Evolutionary conservation across 2,329 filamentous ascomycete species (phyloP), one percentile per base, ranked within the genome.

Genomic region (Podosphaera xanthii): DNA sequence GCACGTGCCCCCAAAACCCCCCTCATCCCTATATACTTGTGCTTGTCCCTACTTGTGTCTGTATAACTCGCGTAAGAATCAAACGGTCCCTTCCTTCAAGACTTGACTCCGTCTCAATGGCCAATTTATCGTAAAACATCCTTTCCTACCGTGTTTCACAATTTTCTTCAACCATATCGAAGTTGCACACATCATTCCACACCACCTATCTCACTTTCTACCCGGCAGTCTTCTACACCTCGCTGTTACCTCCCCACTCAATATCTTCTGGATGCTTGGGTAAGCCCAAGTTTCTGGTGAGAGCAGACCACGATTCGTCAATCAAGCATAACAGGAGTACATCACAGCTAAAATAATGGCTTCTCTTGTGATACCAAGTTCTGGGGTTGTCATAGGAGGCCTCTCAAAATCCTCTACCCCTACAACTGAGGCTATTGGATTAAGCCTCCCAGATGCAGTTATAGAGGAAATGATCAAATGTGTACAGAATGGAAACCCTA

Each of bases 381-480:
- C 72, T 64, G 80, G 80, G 70, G 71, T 83, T 69, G 70, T 74
- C 68, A 72, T 83, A 69, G 77, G 77, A 67, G 60, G 58, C 70
- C 8, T 42, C 46, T 72, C 75, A 62, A 71, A 74, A 63, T 72
- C 73, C 58, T 68, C 71, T 65, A 71, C 72, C 58, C 69, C 71
- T 60, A 70, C 77, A 44, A 77, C 76, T 7, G 71, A 40, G n/a
- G 54, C 54, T 34, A 52, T 83, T 66, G 75, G 77, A 62, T 70
- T 84, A 59, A 75, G 72, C n/a, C 70, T 84, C 62, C 75, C 72
- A 64, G 76, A 81, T 67, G 72, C 72, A 67, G 72, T 80, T 58
- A 77, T 84, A 65, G 77, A 81, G 67, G 74, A 79, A 62, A 78
- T 84, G 76, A 81, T 84, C 64, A 74, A 74, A 68, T 79, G 76